These are phyloP conservation scores for Ustilago lituana DNA, from an alignment of 1,284 basidiomycete genomes.

Conservation along the genomic window DNA sequence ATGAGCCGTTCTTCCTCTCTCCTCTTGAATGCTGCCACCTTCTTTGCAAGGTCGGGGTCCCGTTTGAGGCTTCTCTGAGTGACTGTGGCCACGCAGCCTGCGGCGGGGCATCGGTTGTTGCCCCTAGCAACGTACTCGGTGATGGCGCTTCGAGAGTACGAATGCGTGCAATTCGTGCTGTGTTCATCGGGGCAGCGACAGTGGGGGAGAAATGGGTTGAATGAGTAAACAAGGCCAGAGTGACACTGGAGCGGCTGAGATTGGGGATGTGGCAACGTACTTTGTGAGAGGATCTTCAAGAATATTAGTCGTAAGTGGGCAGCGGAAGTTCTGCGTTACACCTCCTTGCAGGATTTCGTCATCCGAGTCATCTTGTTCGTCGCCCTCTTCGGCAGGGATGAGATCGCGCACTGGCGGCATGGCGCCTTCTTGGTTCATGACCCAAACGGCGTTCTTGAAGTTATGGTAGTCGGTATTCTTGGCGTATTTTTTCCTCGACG, in stretches of 20 bases:
- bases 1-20: slow-evolving; percentile 37
- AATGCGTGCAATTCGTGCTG: slow-evolving; percentile 35
- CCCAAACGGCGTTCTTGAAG: slow-evolving; percentile 53
- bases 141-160: slow-evolving; percentile 37
- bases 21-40: slow-evolving; percentile 43
- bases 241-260: no score
- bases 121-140: slow-evolving; percentile 25
- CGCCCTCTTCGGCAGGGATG: slow-evolving; percentile 39
- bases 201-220: not conserved
- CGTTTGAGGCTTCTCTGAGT: slow-evolving; percentile 16
- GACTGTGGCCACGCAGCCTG: slow-evolving; percentile 20
- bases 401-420: slow-evolving; percentile 58
- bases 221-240: no score
- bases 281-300: slow-evolving; percentile 55
- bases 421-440: slow-evolving; percentile 43
- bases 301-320: slow-evolving; percentile 52
- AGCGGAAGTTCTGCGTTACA: slow-evolving; percentile 49
- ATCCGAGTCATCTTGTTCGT: slow-evolving; percentile 43
- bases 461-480: slow-evolving; percentile 46
- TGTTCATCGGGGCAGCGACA: not conserved
- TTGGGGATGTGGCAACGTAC: no score
- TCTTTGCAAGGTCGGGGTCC: slow-evolving; percentile 29
- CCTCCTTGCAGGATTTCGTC: slow-evolving; percentile 57
- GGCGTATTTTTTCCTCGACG: slow-evolving; percentile 51
- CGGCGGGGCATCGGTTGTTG: slow-evolving; percentile 42